Evolutionary conservation across 305 asterid genomes (phyloP).

Genomic region (Solanum hybrid): DNA sequence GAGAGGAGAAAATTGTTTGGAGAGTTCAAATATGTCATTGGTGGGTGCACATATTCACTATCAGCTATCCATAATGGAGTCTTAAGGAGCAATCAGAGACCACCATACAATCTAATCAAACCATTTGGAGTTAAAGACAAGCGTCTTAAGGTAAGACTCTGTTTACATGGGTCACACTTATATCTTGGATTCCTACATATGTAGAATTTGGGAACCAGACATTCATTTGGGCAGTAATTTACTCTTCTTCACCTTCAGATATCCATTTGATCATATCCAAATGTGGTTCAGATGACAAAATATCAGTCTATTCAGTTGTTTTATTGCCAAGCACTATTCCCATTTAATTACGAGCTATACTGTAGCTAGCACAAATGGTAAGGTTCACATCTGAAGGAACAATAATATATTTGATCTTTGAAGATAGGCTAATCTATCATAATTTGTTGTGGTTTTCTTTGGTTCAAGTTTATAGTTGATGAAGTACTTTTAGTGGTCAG

Average conservation of each 20-base stretch:
- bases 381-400: neutral
- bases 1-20: conserved; percentile 72
- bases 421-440: neutral
- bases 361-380: neutral
- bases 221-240: neutral
- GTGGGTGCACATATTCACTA: conserved; percentile 79
- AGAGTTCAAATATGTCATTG: conserved; percentile 86
- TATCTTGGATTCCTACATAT: neutral
- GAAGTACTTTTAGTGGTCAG: neutral
- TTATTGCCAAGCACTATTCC: neutral
- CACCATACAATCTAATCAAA: conserved; percentile 68
- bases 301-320: neutral
- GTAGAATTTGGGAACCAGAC: neutral
- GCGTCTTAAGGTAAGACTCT: conserved; percentile 44
- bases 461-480: neutral
- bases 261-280: neutral
- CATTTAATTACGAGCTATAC: neutral
- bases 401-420: neutral
- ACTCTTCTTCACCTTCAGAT: neutral
- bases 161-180: neutral
- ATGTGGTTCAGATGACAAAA: neutral
- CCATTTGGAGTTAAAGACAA: conserved; percentile 66
- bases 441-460: neutral
- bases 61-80: conserved; percentile 75
- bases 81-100: conserved; percentile 86